Conservation (phyloP, 257 asterid genomes). For the Solanum ossicruentum region DNA sequence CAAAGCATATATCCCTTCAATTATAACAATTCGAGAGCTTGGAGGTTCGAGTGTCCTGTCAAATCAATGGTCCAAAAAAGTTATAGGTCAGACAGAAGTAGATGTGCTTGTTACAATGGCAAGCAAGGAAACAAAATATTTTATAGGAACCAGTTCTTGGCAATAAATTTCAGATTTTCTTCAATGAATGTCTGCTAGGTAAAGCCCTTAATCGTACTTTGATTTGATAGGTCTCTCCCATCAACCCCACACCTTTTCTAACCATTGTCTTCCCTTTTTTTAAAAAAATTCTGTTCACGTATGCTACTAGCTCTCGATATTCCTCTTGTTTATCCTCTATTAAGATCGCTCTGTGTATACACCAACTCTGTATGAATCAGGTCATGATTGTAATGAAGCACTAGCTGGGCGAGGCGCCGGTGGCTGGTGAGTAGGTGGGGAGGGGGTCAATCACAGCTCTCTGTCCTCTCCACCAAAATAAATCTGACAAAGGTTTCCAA, state of each 20-base stretch:
- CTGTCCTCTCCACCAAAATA: background rate
- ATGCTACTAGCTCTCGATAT: background rate
- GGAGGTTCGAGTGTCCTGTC: conserved; percentile 87
- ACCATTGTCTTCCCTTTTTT: background rate
- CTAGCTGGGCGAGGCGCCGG: background rate
- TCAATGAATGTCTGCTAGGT: background rate
- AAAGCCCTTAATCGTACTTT: background rate
- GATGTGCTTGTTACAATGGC: background rate
- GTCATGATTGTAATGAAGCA: background rate
- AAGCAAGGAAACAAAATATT: background rate
- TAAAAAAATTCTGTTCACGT: background rate
- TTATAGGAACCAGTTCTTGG: background rate
- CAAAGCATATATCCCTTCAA: conserved; percentile 97
- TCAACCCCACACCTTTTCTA: background rate
- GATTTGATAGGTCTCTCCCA: background rate
- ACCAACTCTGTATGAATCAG: background rate
- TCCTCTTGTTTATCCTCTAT: background rate
- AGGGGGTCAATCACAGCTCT: background rate
- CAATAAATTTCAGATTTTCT: background rate
- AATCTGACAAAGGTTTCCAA: background rate
- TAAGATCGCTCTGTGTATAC: background rate
- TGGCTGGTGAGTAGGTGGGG: background rate
- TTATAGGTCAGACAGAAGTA: background rate
- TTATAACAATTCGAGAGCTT: conserved; percentile 71
- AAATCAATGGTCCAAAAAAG: background rate